Evolutionary conservation across 768 basidiomycete species (phyloP).

Genomic region (Lactarius sanguifluus): DNA sequence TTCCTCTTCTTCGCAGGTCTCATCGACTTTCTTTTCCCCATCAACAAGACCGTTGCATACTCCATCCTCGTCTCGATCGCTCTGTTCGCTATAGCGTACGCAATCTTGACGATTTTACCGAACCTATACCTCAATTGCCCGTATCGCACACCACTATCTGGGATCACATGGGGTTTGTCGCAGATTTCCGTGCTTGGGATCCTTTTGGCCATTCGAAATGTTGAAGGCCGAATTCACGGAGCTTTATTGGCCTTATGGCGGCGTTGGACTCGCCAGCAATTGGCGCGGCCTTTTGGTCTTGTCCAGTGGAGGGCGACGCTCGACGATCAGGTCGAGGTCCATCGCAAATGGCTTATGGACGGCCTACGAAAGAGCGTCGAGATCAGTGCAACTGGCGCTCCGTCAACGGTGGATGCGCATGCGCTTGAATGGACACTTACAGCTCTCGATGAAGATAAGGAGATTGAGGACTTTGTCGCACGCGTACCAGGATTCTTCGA

Average conservation of each 20-base stretch:
- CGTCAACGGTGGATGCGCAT: background rate
- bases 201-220: background rate
- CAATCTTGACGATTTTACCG: conserved; percentile 5
- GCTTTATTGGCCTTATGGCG: background rate
- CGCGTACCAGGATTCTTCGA: conserved; percentile 5
- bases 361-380: conserved; percentile 3
- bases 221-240: background rate
- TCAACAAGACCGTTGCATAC: conserved; percentile 17
- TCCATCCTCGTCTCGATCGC: conserved; percentile 10
- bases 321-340: background rate
- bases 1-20: conserved; percentile 22
- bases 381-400: background rate
- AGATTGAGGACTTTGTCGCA: conserved; percentile 1
- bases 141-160: background rate
- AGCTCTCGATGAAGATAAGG: conserved; percentile 5
- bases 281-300: background rate
- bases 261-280: background rate
- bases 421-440: conserved; percentile 3
- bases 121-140: background rate
- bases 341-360: background rate
- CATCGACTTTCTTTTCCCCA: conserved; percentile 20
- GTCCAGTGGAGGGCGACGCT: background rate
- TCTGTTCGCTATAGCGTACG: background rate
- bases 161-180: conserved; percentile 1
- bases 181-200: background rate